Percentiles rank a stretch among this genome's conserved stretches.
Evolutionary conservation across 345 rosid genomes (phyloP).

Genomic region (Carallia brachiata): DNA sequence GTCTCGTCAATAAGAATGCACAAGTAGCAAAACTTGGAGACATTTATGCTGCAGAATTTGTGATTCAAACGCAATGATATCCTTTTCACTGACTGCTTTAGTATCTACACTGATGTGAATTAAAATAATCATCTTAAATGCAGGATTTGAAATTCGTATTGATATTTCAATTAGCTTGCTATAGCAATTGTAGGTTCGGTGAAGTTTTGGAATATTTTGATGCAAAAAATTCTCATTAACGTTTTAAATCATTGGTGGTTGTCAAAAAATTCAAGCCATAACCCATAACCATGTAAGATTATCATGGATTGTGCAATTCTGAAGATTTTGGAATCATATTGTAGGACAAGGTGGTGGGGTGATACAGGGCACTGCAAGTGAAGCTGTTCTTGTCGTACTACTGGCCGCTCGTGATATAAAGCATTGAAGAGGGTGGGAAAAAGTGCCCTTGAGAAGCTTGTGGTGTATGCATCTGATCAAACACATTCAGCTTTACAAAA

Average conservation of each 20-base stretch:
- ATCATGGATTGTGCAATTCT: neutral
- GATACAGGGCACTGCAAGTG: constrained; percentile 92
- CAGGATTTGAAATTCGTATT: neutral
- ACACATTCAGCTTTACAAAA: constrained; percentile 81
- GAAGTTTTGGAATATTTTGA: neutral
- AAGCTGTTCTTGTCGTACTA: constrained; percentile 79
- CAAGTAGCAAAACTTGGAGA: too few relatives aligned
- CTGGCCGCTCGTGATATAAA: constrained; percentile 78
- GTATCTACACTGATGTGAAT: neutral
- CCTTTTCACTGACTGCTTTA: neutral
- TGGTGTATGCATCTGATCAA: constrained; percentile 83
- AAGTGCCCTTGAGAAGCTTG: constrained; percentile 64
- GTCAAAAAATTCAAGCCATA: too few relatives aligned
- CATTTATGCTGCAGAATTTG: neutral
- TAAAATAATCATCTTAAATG: neutral
- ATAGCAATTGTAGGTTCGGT: neutral
- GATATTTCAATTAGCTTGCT: neutral
- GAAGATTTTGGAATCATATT: constrained; percentile 18
- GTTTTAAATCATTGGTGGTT: too few relatives aligned
- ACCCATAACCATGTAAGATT: too few relatives aligned
- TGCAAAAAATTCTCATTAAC: too few relatives aligned
- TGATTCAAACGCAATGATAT: neutral
- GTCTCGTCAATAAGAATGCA: too few relatives aligned
- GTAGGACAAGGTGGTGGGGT: constrained; percentile 92
- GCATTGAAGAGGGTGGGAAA: constrained; percentile 53